Conservation (phyloP, 306 rosid genomes). For the Trifolium fragiferum region DNA sequence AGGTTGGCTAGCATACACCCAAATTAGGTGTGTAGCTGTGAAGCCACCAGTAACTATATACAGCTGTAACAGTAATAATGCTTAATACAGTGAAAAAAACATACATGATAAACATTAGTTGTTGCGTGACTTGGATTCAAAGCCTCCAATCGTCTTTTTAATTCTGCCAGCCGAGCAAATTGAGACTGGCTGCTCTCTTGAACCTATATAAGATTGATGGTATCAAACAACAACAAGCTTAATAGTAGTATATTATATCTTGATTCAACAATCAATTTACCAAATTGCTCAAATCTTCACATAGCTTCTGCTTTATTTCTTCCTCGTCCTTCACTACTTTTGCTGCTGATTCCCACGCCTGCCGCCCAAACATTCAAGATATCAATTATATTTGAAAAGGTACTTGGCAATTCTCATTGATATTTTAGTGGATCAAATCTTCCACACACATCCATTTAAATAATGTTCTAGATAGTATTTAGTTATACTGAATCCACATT, state of each 20-base stretch:
- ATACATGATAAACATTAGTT: conserved; percentile 56
- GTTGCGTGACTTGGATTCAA: conserved; percentile 72
- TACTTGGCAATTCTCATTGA: conserved; percentile 7
- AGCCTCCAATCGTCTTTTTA: conserved; percentile 89
- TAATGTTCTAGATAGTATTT: conserved; percentile 1
- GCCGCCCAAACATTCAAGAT: conserved; percentile 35
- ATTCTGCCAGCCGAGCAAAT: conserved; percentile 79
- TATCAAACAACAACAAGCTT: conserved; percentile 45
- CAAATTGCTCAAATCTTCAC: conserved; percentile 88
- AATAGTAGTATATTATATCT: conserved; percentile 36
- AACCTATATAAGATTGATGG: conserved; percentile 58
- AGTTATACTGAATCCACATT: conserved; percentile 25
- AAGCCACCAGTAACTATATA: conserved; percentile 25
- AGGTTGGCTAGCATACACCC: conserved; percentile 6
- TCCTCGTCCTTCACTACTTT: conserved; percentile 81
- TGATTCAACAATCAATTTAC: conserved; percentile 48
- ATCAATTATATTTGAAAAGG: conserved; percentile 10
- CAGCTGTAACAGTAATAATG: conserved; percentile 28
- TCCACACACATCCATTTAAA: conserved; percentile 29
- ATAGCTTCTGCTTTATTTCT: conserved; percentile 75
- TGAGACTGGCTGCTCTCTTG: conserved; percentile 88
- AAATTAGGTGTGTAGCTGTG: conserved; percentile 3
- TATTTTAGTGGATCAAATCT: conserved; percentile 14
- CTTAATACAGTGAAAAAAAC: conserved; percentile 33
- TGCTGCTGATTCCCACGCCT: conserved; percentile 82